Conservation (phyloP, 805 yeast genomes). For the Pichia phayaonensis region DNA sequence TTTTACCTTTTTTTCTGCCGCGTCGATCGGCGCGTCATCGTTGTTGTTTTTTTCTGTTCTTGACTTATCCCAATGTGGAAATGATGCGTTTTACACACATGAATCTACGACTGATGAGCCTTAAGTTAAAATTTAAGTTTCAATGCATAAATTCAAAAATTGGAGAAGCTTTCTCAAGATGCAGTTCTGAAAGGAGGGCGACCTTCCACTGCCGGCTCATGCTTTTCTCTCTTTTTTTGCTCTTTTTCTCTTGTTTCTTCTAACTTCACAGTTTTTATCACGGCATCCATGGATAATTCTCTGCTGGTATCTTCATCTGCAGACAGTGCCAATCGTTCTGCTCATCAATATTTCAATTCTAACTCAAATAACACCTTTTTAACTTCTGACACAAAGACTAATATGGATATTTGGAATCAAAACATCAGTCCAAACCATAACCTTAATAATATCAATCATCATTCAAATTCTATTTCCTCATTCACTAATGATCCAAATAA, state of each 20-base stretch:
- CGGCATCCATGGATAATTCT: conserved; percentile 2
- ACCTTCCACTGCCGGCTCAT: not conserved
- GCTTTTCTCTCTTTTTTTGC: not conserved
- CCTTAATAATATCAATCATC: not conserved
- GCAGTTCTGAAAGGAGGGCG: not conserved
- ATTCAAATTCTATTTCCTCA: not conserved
- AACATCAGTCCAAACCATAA: not conserved
- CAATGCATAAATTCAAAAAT: no score
- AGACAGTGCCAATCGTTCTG: not conserved
- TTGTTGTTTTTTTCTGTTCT: no score
- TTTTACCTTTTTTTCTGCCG: not conserved
- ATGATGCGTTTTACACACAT: not conserved
- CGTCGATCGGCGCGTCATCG: not conserved
- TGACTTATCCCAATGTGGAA: not conserved
- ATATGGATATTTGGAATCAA: conserved; percentile 1
- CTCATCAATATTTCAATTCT: not conserved
- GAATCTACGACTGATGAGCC: not conserved
- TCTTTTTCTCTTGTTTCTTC: not conserved
- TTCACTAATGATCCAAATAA: not conserved
- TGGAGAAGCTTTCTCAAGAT: not conserved
- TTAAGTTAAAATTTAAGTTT: no score
- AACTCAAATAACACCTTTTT: not conserved
- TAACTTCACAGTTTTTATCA: not conserved
- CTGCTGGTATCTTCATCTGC: not conserved
- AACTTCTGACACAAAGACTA: not conserved